phyloP scores from a whole-genome alignment of 768 basidiomycete species.

The Exidia glandulosa region DNA sequence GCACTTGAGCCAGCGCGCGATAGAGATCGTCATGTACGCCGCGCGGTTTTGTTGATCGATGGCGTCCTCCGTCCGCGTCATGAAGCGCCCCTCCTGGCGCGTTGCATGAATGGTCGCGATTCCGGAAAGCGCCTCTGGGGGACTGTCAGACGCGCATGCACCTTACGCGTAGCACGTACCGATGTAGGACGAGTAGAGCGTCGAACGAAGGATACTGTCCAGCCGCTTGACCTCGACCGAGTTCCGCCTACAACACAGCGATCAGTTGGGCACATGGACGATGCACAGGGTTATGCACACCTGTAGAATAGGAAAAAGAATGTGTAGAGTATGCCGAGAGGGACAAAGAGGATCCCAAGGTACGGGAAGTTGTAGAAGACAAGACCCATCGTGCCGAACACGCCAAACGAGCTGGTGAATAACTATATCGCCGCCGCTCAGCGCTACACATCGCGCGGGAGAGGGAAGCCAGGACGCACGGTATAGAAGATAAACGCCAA shows the following conservation, averaged over 20 bases:
- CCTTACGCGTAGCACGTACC: constrained; percentile 25
- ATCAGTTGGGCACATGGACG: neutral
- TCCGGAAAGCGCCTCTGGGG: constrained; percentile 49
- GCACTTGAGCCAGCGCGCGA: constrained; percentile 33
- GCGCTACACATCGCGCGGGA: neutral
- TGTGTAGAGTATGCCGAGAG: constrained; percentile 42
- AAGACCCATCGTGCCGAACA: constrained; percentile 44
- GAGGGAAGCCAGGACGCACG: neutral
- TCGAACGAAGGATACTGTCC: constrained; percentile 50
- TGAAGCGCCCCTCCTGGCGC: constrained; percentile 37
- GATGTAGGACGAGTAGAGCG: constrained; percentile 45
- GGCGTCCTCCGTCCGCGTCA: constrained; percentile 39
- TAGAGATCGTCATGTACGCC: constrained; percentile 51
- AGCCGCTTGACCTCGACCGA: constrained; percentile 60
- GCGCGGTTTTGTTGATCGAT: constrained; percentile 52
- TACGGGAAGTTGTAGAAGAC: constrained; percentile 61
- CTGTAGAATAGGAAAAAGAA: constrained; percentile 45
- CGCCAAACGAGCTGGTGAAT: constrained; percentile 27
- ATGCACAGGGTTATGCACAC: neutral
- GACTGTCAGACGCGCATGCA: neutral
- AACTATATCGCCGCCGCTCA: constrained; percentile 27
- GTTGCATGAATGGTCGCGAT: constrained; percentile 54
- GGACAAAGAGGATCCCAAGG: constrained; percentile 53
- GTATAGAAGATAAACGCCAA: neutral
- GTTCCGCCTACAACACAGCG: constrained; percentile 20